phyloP scores from a whole-genome alignment of 352 stramenopile genomes.

The Globisporangium iwayamae region DNA sequence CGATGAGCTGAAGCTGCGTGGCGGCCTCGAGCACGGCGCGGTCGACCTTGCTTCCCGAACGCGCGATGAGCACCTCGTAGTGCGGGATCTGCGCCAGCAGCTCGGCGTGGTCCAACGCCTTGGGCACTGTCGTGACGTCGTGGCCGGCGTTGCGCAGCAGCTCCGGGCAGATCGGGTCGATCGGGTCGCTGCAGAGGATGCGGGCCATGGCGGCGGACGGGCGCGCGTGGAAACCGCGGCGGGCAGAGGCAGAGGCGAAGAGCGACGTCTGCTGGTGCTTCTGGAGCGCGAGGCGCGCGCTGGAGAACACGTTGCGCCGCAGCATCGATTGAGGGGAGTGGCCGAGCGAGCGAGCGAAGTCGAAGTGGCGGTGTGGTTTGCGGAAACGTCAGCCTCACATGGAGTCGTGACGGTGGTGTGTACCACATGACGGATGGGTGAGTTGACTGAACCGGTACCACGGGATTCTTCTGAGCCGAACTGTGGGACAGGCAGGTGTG shows the following conservation, averaged over 20 bases:
- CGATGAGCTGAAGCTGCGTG: constrained; percentile 75
- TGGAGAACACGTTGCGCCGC: constrained; percentile 36
- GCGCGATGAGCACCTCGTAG: constrained; percentile 90
- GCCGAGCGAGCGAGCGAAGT: background rate
- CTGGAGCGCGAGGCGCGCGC: constrained; percentile 31
- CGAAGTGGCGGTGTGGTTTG: constrained; percentile 9
- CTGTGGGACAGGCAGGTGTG: too few relatives aligned
- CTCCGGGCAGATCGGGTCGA: constrained; percentile 77
- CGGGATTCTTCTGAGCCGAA: too few relatives aligned
- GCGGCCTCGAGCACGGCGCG: constrained; percentile 64
- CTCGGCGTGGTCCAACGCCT: constrained; percentile 48
- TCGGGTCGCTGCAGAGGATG: constrained; percentile 88
- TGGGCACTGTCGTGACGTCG: constrained; percentile 60
- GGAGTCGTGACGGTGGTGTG: background rate
- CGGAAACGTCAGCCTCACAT: background rate
- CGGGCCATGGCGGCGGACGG: constrained; percentile 56
- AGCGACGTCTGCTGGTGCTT: constrained; percentile 7
- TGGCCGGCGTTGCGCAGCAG: constrained; percentile 79
- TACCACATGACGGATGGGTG: background rate
- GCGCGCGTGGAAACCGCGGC: constrained; percentile 33
- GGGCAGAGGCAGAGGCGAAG: too few relatives aligned
- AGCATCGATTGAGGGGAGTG: constrained; percentile 32
- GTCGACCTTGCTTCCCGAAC: constrained; percentile 78
- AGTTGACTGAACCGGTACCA: too few relatives aligned
- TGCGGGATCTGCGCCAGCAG: constrained; percentile 68